Evolutionary conservation across 441 rosid genomes (phyloP).

Genomic region (Heliophila coronopifolia): DNA sequence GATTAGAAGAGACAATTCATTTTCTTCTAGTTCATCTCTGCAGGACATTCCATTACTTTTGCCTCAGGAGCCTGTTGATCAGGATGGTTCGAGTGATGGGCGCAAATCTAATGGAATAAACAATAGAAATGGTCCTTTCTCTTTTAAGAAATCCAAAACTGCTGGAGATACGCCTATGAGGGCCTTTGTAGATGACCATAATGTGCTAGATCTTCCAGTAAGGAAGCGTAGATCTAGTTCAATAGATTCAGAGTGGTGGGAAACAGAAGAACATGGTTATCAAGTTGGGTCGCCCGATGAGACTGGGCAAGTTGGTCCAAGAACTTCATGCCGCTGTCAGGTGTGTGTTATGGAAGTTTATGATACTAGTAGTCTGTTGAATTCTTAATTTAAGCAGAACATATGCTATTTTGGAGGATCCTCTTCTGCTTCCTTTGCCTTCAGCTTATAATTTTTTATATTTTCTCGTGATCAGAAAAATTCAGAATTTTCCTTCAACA

Average conservation of each 20-base stretch:
- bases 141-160: conserved; percentile 50
- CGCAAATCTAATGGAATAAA: conserved; percentile 36
- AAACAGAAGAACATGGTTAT: conserved; percentile 68
- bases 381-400: neutral
- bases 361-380: neutral
- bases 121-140: conserved; percentile 48
- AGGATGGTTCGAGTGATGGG: conserved; percentile 31
- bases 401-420: neutral
- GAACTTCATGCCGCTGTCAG: conserved; percentile 88
- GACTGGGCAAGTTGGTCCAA: conserved; percentile 86
- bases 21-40: conserved; percentile 44
- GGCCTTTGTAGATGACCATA: conserved; percentile 80
- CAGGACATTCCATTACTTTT: conserved; percentile 67
- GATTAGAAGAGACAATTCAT: conserved; percentile 51
- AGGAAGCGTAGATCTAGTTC: conserved; percentile 33
- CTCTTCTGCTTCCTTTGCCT: conserved; percentile 19
- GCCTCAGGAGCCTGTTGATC: conserved; percentile 53
- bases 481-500: neutral
- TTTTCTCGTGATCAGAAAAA: neutral
- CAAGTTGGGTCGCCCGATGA: conserved; percentile 57
- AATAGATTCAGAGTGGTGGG: conserved; percentile 84
- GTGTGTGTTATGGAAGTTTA: conserved; percentile 37
- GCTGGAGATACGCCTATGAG: conserved; percentile 70
- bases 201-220: conserved; percentile 31
- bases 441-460: neutral